Conservation (phyloP, 2,329 filamentous ascomycete genomes). For the Trichoderma aggressivum region DNA sequence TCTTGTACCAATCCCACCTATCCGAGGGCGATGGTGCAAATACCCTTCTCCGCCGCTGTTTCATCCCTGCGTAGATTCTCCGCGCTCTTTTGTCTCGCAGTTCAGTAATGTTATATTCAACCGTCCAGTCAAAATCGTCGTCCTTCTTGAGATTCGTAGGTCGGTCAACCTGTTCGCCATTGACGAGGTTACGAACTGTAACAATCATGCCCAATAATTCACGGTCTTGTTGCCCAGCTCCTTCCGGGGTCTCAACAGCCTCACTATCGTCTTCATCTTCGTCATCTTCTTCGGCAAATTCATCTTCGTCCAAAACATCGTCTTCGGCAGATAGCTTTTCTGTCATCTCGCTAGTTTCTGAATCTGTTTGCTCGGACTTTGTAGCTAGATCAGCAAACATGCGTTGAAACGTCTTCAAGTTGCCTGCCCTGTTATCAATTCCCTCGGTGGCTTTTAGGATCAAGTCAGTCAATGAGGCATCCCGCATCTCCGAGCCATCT, state of each 20-base stretch:
- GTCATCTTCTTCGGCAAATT: conserved; percentile 12
- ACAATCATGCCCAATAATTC: conserved; percentile 68
- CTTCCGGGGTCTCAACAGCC: background rate
- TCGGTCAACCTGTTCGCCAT: conserved; percentile 60
- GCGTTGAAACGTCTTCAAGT: conserved; percentile 48
- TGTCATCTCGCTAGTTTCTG: background rate
- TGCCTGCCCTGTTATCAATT: conserved; percentile 39
- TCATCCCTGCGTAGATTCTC: conserved; percentile 54
- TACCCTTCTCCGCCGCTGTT: conserved; percentile 51
- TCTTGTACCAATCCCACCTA: conserved; percentile 44
- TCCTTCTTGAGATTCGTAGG: conserved; percentile 44
- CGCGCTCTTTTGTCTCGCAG: conserved; percentile 45
- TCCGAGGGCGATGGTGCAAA: conserved; percentile 42
- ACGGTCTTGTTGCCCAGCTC: background rate
- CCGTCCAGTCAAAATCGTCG: conserved; percentile 54
- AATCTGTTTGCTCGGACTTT: conserved; percentile 29
- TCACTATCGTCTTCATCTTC: conserved; percentile 14
- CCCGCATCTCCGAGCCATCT: conserved; percentile 18
- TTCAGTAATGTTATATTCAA: conserved; percentile 77
- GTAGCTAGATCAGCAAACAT: conserved; percentile 49
- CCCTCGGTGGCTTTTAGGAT: conserved; percentile 50
- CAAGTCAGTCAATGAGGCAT: conserved; percentile 43
- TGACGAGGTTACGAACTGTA: conserved; percentile 68
- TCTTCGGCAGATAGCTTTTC: background rate
- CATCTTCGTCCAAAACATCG: conserved; percentile 4